Percentiles rank a stretch among this genome's conserved stretches.
These are phyloP conservation scores for Fusarium paranaense DNA, from an alignment of 2,329 filamentous ascomycete species.

Conservation along the genomic window DNA sequence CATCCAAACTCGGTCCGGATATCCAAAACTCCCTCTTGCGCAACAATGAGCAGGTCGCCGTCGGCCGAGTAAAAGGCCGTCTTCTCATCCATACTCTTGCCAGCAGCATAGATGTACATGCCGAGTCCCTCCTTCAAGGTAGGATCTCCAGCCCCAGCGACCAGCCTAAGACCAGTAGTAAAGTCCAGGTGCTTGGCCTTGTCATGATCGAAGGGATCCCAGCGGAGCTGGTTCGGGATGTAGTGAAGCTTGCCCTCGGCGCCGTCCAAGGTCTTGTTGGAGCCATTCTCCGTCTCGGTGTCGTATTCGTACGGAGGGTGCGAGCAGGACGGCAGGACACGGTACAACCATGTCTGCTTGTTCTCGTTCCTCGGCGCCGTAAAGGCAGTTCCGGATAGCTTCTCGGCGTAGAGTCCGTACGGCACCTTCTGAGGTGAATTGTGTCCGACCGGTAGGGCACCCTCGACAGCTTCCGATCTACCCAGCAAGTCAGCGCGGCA, in stretches of 20 bases:
- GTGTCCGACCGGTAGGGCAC: slow-evolving; percentile 77
- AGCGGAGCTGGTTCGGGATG: slow-evolving; percentile 82
- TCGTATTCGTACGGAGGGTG: slow-evolving; percentile 67
- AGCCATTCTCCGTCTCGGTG: slow-evolving; percentile 44
- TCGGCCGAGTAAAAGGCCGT: slow-evolving; percentile 88
- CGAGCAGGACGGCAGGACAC: slow-evolving; percentile 73
- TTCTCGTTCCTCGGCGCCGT: slow-evolving; percentile 77
- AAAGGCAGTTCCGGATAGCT: slow-evolving; percentile 79
- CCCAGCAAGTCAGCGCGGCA: neutral
- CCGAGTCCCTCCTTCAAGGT: slow-evolving; percentile 83
- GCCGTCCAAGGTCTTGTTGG: slow-evolving; percentile 40
- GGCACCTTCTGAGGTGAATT: slow-evolving; percentile 87
- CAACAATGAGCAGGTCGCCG: slow-evolving; percentile 81
- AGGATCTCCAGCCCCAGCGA: slow-evolving; percentile 84
- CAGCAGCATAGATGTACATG: slow-evolving; percentile 84
- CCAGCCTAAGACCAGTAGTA: slow-evolving; percentile 70
- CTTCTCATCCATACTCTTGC: slow-evolving; percentile 79
- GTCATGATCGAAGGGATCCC: slow-evolving; percentile 83
- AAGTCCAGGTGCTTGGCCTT: slow-evolving; percentile 63
- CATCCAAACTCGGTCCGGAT: slow-evolving; percentile 82
- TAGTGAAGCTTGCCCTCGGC: slow-evolving; percentile 46
- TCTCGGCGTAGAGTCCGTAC: slow-evolving; percentile 84
- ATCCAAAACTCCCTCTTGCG: slow-evolving; percentile 79
- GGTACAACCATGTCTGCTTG: slow-evolving; percentile 79
- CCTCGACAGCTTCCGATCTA: slow-evolving; percentile 81